phyloP scores from a whole-genome alignment of 2,329 filamentous ascomycete genomes.

The Sordariomycetes sp. region DNA sequence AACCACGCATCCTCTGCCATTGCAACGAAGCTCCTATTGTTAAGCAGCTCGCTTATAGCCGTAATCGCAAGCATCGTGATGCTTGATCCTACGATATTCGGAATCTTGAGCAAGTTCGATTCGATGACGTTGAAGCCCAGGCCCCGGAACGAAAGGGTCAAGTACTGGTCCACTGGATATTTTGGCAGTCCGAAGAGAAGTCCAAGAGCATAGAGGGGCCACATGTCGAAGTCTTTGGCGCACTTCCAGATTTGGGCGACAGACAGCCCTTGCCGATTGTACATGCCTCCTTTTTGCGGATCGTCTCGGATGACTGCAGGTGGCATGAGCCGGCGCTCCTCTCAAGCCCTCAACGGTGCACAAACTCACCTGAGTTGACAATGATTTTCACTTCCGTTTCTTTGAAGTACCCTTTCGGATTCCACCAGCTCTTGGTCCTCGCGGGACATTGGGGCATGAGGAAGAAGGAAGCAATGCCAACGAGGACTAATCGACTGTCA shows the following conservation, averaged over 20 bases:
- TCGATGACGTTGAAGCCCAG: slow-evolving; percentile 41
- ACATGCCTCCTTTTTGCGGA: slow-evolving; percentile 44
- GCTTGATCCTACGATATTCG: slow-evolving; percentile 35
- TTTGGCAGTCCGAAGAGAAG: slow-evolving; percentile 37
- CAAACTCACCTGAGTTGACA: slow-evolving; percentile 34
- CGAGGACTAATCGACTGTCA: slow-evolving; percentile 37
- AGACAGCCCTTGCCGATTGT: slow-evolving; percentile 39
- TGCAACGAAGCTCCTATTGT: slow-evolving; percentile 37
- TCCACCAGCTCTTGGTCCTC: slow-evolving; percentile 50
- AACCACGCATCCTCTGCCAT: slow-evolving; percentile 43
- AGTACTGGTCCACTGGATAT: slow-evolving; percentile 34
- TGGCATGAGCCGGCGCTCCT: slow-evolving; percentile 4
- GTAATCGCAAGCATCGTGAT: slow-evolving; percentile 39
- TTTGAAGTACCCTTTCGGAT: slow-evolving; percentile 50
- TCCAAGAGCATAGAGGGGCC: slow-evolving; percentile 40
- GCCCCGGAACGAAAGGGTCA: slow-evolving; percentile 40
- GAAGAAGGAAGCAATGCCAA: slow-evolving; percentile 43
- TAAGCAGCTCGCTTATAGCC: slow-evolving; percentile 38
- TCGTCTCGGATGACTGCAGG: slow-evolving; percentile 38
- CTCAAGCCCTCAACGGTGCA: neutral
- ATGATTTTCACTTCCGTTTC: slow-evolving; percentile 58
- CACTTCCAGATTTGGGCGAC: slow-evolving; percentile 32
- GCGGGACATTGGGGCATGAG: slow-evolving; percentile 53
- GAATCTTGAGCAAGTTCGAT: slow-evolving; percentile 43
- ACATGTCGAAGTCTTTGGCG: slow-evolving; percentile 42